Evolutionary conservation across 345 rosid species (phyloP).

Genomic region (Alliaria petiolata): DNA sequence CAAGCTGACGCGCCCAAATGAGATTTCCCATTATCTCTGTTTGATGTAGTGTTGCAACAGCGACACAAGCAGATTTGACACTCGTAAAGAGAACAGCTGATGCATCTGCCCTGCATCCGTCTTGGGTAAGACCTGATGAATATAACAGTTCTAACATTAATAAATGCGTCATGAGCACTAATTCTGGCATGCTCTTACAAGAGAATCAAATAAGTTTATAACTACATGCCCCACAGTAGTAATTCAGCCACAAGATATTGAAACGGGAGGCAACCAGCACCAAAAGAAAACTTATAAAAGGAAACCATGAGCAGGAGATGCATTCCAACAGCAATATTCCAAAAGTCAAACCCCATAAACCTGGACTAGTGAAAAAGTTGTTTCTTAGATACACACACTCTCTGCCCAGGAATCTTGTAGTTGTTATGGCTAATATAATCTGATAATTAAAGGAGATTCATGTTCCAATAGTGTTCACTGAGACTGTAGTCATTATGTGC

Average conservation of each 20-base stretch:
- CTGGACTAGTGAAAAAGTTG: neutral
- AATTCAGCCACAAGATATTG: neutral
- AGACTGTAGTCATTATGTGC: neutral
- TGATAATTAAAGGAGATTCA: neutral
- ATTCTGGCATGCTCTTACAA: neutral
- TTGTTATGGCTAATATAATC: neutral
- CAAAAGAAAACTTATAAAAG: neutral
- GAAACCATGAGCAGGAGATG: constrained; percentile 7
- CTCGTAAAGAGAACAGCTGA: constrained; percentile 83
- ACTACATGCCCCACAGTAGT: neutral
- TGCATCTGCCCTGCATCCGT: constrained; percentile 84
- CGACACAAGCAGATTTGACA: constrained; percentile 71
- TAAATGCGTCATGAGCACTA: neutral
- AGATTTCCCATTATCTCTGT: constrained; percentile 56
- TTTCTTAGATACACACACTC: neutral
- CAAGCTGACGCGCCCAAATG: constrained; percentile 96
- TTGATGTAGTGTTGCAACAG: constrained; percentile 61
- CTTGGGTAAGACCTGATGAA: constrained; percentile 73
- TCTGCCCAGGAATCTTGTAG: neutral
- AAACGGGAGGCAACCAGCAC: neutral
- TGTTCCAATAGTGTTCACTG: neutral
- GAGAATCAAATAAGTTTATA: neutral
- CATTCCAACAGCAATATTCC: neutral
- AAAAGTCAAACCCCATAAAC: constrained; percentile 4
- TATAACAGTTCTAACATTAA: neutral